Evolutionary conservation across 441 rosid species (phyloP), one percentile per base, ranked within the genome.

Genomic region (Gossypium davidsonii): DNA sequence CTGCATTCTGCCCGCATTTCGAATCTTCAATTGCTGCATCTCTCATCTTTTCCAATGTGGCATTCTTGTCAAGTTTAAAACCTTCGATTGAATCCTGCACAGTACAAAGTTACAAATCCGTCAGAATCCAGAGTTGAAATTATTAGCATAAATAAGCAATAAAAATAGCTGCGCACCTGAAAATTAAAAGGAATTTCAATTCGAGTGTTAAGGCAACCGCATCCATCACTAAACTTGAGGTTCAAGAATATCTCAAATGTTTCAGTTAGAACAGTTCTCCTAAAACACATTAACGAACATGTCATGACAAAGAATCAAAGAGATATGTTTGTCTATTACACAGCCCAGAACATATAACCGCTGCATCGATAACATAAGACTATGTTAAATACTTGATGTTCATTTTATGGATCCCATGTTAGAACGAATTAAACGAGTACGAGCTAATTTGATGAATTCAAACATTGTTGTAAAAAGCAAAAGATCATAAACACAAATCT

Each of bases 161-260:
- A 20, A 60, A 53, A 10, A 57, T 23, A 12, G 12, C 62, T 23
- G 34, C 82, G 81, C 73, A 92, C 97, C 95, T 85, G 77, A 46
- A 81, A 85, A 73, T 87, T 75, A 74, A 92, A 89, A n/a, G 97
- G 94, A 66, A 94, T 77, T 71, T 63, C 82, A 42, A 92, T 79
- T 78, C 86, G 81, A 71, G 88, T 85, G 84, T 69, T 62, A 59
- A 46, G 82, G 74, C 93, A 91, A 72, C 91, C 97, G 74, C 99
- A 94, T 62, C 93, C 98, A 65, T 89, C 92, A 23, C 82, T 83
- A 69, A 92, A 86, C 81, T 90, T 84, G 67, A 92, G 83, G 64
- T 79, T 91, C 88, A 91, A 76, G 73, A 77, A 69, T 49, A 94
- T 91, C 44, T 89, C 91, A 75, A 94, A 94, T 51, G 81, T 74